Percentiles rank a stretch among this genome's conserved stretches.
phyloP scores from a whole-genome alignment of 139 green algal genomes.

The Klebsormidium nitens region DNA sequence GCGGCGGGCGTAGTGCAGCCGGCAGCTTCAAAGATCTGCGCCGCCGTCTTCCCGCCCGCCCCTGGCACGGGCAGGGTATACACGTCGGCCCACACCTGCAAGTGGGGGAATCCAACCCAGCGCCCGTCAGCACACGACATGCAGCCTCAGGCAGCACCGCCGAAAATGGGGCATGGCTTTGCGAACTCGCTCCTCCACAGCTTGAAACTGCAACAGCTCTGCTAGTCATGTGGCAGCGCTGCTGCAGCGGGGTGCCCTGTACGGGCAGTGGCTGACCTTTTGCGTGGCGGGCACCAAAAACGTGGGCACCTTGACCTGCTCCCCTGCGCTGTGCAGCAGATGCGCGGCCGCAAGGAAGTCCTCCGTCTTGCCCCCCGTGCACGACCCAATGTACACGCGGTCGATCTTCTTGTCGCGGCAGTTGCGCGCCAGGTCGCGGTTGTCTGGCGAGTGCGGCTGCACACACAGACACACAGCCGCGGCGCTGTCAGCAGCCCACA shows the following conservation, averaged over 20 bases:
- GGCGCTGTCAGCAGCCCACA: no score
- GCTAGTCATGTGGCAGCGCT: no score
- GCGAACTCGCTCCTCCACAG: no score
- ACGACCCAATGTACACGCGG: conserved; percentile 89
- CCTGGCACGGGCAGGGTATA: conserved; percentile 84
- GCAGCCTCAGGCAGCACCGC: no score
- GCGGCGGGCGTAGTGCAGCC: conserved; percentile 80
- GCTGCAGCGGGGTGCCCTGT: no score
- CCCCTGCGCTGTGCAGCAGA: conserved; percentile 62
- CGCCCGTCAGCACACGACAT: no score
- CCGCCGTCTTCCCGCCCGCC: conserved; percentile 86
- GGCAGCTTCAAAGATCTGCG: conserved; percentile 88
- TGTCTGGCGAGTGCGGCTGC: conserved; percentile 91
- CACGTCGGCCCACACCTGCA: conserved; percentile 86
- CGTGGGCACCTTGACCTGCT: conserved; percentile 85
- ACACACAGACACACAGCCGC: no score
- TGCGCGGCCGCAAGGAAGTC: conserved; percentile 87
- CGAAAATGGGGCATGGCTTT: no score
- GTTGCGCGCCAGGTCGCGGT: conserved; percentile 82
- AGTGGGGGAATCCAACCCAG: no score
- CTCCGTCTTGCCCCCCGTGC: conserved; percentile 87
- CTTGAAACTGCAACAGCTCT: no score
- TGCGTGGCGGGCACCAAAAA: conserved; percentile 94
- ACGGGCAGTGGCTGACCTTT: no score
- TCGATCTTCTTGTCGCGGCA: conserved; percentile 79